Base-by-base conservation (phyloP, 306 rosid species). In the Citrullus colocynthis region DNA sequence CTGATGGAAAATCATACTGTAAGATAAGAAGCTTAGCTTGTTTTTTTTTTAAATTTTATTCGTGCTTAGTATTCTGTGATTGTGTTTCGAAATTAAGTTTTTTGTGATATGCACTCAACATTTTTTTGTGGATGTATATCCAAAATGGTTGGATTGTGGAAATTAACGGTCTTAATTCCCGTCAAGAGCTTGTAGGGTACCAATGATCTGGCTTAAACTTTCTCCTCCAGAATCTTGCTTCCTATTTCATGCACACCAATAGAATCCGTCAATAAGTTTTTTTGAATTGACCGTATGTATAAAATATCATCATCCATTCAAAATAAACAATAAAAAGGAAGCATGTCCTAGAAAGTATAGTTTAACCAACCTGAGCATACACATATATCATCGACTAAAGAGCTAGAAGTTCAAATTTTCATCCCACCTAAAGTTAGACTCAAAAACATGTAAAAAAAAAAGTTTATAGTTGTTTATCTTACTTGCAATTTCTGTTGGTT, bases 1-100 rank as follows among this genome's bases (percentile, higher is more conserved):
- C 73, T 94, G 88, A 90, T 90, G 97, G 85, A 88, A 84, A 91
- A 90, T 81, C 97, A 80, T 67, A 91, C 98, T 3, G 97, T 94
- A 84, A 80, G 86, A 81, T 58, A 7, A 57, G 52, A 61, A 61
- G 2, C 20, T 42, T 63, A 52, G 10, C 60, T 64, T 56, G 8
- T 28, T 52, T 58, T 0, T 74, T 80, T 14, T 59, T 63, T 4
- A 24, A 24, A 24, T 24, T 14, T 5, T 1, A 39, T 66, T 18
- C 17, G 3, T 37, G 7, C 72, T 37, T 66, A 37, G 1, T 9
- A 0, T 18, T 7, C 20, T 9, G 42, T 17, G 30, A 9, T 66
- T 64, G 71, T 15, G 20, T 64, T 37, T 66, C 21, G 13, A 37
- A 66, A 48, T 15, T 37, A 66, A 66, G 20, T 17, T 66, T 8